Percentiles rank a stretch among this genome's conserved stretches.
Evolutionary conservation across 2,329 filamentous ascomycete genomes (phyloP).

Genomic region (Neurospora sp.): DNA sequence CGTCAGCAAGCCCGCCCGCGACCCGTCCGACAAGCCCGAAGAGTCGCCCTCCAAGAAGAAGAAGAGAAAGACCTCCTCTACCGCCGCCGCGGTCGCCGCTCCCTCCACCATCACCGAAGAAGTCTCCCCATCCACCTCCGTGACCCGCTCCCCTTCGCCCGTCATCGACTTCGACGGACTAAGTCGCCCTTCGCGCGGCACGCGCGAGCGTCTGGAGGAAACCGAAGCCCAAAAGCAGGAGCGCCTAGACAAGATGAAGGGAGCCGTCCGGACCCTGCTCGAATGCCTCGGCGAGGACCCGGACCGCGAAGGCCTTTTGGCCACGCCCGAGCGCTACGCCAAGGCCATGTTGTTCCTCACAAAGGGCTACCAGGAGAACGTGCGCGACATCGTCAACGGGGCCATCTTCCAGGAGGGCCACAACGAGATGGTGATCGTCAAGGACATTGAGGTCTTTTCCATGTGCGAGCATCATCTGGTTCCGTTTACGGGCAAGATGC

Average conservation of each 20-base stretch:
- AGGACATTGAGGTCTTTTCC: conserved; percentile 91
- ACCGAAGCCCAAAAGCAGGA: conserved; percentile 37
- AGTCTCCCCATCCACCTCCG: conserved; percentile 15
- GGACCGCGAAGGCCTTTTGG: conserved; percentile 53
- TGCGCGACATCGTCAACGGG: conserved; percentile 81
- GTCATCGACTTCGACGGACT: conserved; percentile 54
- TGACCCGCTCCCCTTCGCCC: conserved; percentile 40
- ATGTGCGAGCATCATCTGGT: conserved; percentile 97
- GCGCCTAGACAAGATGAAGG: conserved; percentile 49
- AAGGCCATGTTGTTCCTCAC: conserved; percentile 95
- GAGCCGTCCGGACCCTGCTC: conserved; percentile 55
- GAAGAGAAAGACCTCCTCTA: conserved; percentile 20
- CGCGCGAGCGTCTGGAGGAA: conserved; percentile 52
- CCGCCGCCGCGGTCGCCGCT: conserved; percentile 13
- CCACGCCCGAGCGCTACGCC: conserved; percentile 76
- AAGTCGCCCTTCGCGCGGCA: conserved; percentile 52
- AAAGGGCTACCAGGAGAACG: conserved; percentile 92
- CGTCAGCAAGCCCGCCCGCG: conserved; percentile 51
- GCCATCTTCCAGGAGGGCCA: conserved; percentile 96
- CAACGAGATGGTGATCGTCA: conserved; percentile 95
- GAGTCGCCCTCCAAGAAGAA: conserved; percentile 26
- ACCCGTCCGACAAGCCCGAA: conserved; percentile 45
- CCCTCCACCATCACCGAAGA: conserved; percentile 17
- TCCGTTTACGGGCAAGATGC: conserved; percentile 97
- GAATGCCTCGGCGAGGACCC: conserved; percentile 63